Evolutionary conservation across 495 filamentous ascomycete genomes (phyloP), one percentile per base, ranked within the genome.

Genomic region (Pyronema omphalodes): DNA sequence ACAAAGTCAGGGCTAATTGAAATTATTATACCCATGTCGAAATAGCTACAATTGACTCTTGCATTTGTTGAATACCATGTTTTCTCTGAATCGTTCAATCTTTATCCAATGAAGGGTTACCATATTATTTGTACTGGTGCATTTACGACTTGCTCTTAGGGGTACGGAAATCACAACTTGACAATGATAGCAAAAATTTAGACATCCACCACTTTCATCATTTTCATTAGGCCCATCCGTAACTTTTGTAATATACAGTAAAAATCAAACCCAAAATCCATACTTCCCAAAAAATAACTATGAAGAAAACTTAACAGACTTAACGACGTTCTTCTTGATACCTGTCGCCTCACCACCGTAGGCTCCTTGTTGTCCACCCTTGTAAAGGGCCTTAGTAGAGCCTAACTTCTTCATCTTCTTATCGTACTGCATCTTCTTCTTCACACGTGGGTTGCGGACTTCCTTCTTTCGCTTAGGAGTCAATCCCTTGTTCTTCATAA

Each of bases 401-500:
- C 75, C 75, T 67, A 96, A 68, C 75, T 95, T 95, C 81, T 93
- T 94, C 74, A 86, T 81, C 74, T 93, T 93, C 45, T 84, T 79
- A 60, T 89, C 87, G 68, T 74, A 98, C 77, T 80, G 85, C 78
- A 83, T 83, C 69, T 84, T 76, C 83, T 95, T 98, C 82, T 96
- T 98, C 52, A 98, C 88, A 68, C 91, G 74, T 11, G 93, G 91
- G 70, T 98, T 98, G 56, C 91, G 74, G 46, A 84, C 79, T 52
- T 91, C 85, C 76, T 96, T 95, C 76, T 80, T 93, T 51, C 91
- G 74, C 64, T 83, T 77, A 49, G 88, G 84, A 58, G 84, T 79
- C 58, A 98, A 72, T 35, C 93, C 91, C 74, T 94, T 94, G 68
- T 98, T 98, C 78, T 94, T 94, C 74, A 87, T 74, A 65, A 98